Conservation (phyloP, 805 yeast species). For the Jamesozyma gamospora region DNA sequence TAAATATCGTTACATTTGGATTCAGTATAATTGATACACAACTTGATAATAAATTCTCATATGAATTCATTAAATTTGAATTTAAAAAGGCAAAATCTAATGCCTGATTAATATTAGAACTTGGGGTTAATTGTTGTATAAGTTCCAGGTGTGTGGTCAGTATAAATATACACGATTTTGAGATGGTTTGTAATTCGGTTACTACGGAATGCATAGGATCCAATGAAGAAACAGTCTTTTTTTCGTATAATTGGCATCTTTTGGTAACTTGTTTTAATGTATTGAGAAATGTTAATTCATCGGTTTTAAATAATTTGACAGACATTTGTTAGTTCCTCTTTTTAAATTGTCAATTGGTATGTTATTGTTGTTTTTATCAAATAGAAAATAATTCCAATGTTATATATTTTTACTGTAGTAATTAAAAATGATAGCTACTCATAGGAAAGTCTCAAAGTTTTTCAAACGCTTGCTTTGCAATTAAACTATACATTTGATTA, state of each 20-base stretch:
- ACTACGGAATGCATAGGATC: conserved; percentile 1
- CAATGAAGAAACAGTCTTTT: background rate
- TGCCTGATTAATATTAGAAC: background rate
- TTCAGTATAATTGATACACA: background rate
- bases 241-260: conserved; percentile 1
- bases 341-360: no score
- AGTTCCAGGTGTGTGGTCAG: conserved; percentile 2
- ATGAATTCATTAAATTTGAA: background rate
- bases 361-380: no score
- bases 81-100: background rate
- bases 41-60: background rate
- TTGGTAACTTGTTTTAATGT: conserved; percentile 1
- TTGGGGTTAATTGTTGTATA: background rate
- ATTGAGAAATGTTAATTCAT: conserved; percentile 2
- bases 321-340: no score
- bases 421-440: no score
- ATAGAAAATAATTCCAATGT: no score
- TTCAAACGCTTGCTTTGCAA: no score
- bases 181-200: background rate
- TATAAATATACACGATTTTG: background rate
- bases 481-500: no score
- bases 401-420: no score
- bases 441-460: no score
- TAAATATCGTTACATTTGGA: conserved; percentile 1
- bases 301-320: background rate